Conservation (phyloP, 169 alveolate genomes). For the Plasmodium berghei region DNA sequence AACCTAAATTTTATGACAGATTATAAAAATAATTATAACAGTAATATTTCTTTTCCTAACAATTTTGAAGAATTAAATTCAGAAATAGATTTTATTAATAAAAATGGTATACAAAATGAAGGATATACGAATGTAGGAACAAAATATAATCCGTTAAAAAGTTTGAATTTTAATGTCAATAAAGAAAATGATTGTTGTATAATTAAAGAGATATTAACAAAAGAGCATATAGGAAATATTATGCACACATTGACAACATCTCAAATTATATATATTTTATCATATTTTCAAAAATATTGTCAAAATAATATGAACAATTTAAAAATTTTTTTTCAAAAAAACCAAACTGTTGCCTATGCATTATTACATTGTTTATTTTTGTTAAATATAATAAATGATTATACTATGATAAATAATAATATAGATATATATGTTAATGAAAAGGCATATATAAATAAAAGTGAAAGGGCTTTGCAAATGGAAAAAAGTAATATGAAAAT, state of each 20-base stretch:
- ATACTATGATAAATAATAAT: constrained; percentile 1
- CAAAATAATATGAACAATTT: constrained; percentile 58
- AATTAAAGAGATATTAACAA: constrained; percentile 11
- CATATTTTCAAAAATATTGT: constrained; percentile 77
- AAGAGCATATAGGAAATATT: constrained; percentile 25
- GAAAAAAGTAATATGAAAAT: constrained; percentile 32
- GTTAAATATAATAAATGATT: constrained; percentile 76
- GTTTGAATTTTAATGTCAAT: constrained; percentile 9
- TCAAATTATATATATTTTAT: constrained; percentile 77
- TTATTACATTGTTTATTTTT: constrained; percentile 78
- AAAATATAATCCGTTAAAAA: constrained; percentile 21
- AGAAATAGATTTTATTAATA: not conserved
- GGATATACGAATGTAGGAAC: not conserved
- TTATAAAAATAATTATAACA: not conserved
- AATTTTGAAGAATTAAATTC: not conserved
- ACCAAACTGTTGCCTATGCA: constrained; percentile 77
- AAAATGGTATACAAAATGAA: not conserved
- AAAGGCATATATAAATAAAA: constrained; percentile 24
- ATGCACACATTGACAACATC: constrained; percentile 74
- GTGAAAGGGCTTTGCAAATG: constrained; percentile 36
- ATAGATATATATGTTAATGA: constrained; percentile 11
- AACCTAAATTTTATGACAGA: not conserved
- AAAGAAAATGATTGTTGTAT: not conserved
- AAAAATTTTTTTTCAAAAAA: constrained; percentile 63
- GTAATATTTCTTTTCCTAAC: too few relatives aligned